Percentiles rank a stretch among this genome's conserved stretches.
Conservation (phyloP, 129 eudicot species). For the Flaveria brownii region DNA sequence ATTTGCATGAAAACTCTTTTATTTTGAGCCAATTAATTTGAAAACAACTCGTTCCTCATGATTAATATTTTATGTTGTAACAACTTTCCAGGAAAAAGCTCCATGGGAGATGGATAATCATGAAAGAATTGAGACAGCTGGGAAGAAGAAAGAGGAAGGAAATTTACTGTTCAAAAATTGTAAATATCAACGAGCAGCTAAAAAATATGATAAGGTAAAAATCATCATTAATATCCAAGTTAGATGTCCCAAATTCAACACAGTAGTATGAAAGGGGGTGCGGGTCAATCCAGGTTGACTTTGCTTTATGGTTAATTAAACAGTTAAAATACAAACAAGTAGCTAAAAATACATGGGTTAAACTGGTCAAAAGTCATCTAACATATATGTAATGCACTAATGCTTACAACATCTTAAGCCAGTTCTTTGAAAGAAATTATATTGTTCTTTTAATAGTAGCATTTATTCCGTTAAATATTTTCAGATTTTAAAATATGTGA, state of each 20-base stretch:
- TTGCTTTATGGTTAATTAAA: background rate
- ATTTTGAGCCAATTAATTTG: background rate
- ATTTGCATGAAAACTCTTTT: background rate
- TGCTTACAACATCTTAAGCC: background rate
- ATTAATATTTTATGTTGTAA: no score
- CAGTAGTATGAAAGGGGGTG: background rate
- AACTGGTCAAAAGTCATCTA: background rate
- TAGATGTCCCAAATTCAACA: background rate
- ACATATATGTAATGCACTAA: background rate
- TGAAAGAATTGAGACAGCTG: constrained; percentile 60
- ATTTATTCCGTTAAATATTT: background rate
- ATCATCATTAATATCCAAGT: background rate
- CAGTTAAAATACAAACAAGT: background rate
- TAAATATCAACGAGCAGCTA: constrained; percentile 65
- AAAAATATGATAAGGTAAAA: constrained; percentile 69
- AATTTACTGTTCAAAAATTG: constrained; percentile 55
- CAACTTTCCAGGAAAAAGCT: constrained; percentile 50
- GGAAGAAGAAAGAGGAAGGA: constrained; percentile 66
- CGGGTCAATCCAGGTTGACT: background rate
- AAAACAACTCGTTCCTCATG: no score
- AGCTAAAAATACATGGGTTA: background rate
- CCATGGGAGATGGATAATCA: constrained; percentile 62
- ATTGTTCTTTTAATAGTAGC: background rate
- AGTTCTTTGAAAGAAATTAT: background rate
- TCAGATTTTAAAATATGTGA: no score